Evolutionary conservation across 768 basidiomycete species (phyloP).

Genomic region (Porphyrellus cyaneotinctus): DNA sequence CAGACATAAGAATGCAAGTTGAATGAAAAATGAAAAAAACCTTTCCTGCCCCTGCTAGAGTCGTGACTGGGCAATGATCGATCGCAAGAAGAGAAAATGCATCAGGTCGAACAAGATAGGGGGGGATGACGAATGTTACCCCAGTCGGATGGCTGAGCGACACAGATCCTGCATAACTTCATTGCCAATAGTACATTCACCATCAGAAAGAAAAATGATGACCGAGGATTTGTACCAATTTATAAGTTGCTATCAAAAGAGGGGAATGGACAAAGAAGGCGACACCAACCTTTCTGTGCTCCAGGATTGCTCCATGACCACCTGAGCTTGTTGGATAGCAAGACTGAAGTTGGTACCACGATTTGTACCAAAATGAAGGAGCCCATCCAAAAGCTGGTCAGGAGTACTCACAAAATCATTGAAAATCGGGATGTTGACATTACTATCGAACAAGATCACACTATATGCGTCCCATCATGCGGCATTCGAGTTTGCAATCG

Average conservation of each 20-base stretch:
- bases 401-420: conserved; percentile 49
- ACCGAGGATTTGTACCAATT: conserved; percentile 16
- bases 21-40: not conserved
- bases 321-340: conserved; percentile 37
- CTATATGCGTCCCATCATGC: conserved; percentile 53
- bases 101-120: not conserved
- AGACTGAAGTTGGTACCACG: conserved; percentile 43
- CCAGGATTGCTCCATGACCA: conserved; percentile 45
- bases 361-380: conserved; percentile 31
- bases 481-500: conserved; percentile 25
- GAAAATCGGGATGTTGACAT: conserved; percentile 21
- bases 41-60: not conserved
- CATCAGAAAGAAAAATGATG: conserved; percentile 46
- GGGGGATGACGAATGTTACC: conserved; percentile 29
- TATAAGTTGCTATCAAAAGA: no score
- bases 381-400: conserved; percentile 36
- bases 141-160: conserved; percentile 39
- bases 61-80: not conserved
- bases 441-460: conserved; percentile 43
- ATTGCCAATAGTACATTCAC: conserved; percentile 42
- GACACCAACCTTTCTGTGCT: conserved; percentile 42
- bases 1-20: no score
- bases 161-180: conserved; percentile 38
- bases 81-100: not conserved
- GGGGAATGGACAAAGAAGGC: not conserved